These are phyloP conservation scores for Chlamydomonas eustigma DNA, from an alignment of 139 green algal genomes.

Conservation along the genomic window DNA sequence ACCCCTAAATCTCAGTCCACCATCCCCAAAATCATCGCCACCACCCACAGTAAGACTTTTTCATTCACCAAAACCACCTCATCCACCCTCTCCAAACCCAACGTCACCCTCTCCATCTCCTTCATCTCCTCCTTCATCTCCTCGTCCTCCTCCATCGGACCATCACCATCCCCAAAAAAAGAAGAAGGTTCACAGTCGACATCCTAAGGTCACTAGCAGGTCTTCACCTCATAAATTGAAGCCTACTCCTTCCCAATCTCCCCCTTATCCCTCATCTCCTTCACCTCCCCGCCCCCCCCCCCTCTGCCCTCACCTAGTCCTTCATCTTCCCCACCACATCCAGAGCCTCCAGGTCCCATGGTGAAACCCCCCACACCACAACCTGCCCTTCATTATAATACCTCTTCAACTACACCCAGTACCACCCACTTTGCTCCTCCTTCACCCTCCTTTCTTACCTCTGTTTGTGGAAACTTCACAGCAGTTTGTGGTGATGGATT, in stretches of 20 bases:
- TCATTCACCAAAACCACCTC: too few species aligned
- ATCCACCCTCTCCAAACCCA: background rate
- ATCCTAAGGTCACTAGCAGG: too few species aligned
- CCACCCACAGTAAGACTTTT: background rate
- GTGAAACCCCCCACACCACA: background rate
- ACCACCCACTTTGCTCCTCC: too few species aligned
- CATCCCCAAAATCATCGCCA: background rate
- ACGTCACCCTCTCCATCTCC: background rate
- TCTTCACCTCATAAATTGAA: background rate
- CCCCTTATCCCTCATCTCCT: background rate
- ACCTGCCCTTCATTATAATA: background rate
- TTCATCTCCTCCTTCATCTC: background rate
- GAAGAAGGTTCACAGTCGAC: too few species aligned
- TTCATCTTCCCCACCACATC: background rate
- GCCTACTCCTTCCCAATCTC: background rate
- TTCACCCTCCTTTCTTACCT: too few species aligned
- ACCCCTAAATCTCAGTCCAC: background rate
- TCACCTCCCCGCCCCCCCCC: background rate
- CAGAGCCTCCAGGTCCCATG: background rate
- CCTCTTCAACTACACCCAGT: background rate
- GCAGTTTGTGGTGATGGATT: conserved; percentile 1
- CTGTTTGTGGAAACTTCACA: background rate
- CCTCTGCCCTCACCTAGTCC: background rate
- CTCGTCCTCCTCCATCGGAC: background rate
- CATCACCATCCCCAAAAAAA: background rate